Evolutionary conservation across 208 protist species (phyloP), one percentile per base, ranked within the genome.

Genomic region (Porcisia deanei): DNA sequence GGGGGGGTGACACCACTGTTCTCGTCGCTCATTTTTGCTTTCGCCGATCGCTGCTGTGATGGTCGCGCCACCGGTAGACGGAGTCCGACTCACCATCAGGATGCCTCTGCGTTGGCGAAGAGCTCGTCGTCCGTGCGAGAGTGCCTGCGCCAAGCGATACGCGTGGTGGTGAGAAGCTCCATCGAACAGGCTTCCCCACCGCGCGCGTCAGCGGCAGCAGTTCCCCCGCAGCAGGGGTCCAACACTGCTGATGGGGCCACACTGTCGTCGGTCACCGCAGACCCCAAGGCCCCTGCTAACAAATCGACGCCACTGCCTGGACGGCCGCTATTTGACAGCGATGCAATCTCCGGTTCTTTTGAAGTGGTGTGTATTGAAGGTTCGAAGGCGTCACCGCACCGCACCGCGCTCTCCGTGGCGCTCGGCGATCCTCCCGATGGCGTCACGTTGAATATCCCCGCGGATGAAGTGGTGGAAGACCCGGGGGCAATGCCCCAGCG

Each of bases 1-100:
- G 47, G 52, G 69, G 41, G 18, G 61, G 61, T 39, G 39, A 49
- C 18, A 57, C 49, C 49, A 20, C 60, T 41, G 22, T 16, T 55
- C 57, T 37, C 77, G 30, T 49, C 73, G 49, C 87, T 87, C 47
- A 77, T 92, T 7, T 59, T 90, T 30, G 85, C 88, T 53, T 92
- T 92, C 49, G 84, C 88, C 54, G 80, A 84, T 41, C 85, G 88
- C 55, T 80, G 68, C 49, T 87, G 80, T 68, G 63, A 70, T 16
- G 66, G 30, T 3, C 66, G 61, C 53, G 20, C 47, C 18, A 8
- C 1, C n/a, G 57, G 39, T 25, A 30, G 12, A 14, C 39, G 34
- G 6, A 5, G 20, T 39, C 20, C 77, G 47, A 2, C 22, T 25
- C 39, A 25, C 49, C 39, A 25, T 57, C 30, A 49, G 14, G 3